A percentile compares a stretch with the other conserved stretches of the same genome.
Conservation (phyloP, 2,329 filamentous ascomycete species). For the Pseudocercospora ulei region DNA sequence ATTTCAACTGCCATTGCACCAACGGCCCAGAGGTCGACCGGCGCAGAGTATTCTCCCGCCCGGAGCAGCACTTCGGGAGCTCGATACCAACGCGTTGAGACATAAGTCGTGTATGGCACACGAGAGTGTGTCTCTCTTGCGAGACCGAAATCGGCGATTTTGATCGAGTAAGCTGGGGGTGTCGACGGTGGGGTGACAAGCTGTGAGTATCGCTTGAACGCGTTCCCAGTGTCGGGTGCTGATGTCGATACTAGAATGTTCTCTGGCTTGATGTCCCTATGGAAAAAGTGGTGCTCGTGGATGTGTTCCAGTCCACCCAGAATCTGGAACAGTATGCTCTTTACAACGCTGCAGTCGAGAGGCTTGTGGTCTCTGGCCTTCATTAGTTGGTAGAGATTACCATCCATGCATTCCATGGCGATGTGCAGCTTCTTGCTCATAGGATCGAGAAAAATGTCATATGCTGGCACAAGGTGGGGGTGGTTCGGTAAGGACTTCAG, state of each 20-base stretch:
- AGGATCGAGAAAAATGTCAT: slow-evolving; percentile 96
- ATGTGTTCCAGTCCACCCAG: slow-evolving; percentile 94
- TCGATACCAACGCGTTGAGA: slow-evolving; percentile 91
- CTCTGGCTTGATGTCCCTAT: slow-evolving; percentile 97
- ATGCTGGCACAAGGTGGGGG: slow-evolving; percentile 84
- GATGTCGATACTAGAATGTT: slow-evolving; percentile 96
- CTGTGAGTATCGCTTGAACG: slow-evolving; percentile 85
- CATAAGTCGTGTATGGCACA: slow-evolving; percentile 93
- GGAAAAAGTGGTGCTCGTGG: slow-evolving; percentile 93
- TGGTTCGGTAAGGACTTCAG: slow-evolving; percentile 79
- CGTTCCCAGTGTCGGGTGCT: slow-evolving; percentile 66
- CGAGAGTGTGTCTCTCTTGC: slow-evolving; percentile 97
- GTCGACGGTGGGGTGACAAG: slow-evolving; percentile 91
- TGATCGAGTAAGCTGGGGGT: slow-evolving; percentile 86
- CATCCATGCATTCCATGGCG: slow-evolving; percentile 99
- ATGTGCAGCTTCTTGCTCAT: slow-evolving; percentile 95
- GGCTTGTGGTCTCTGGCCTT: slow-evolving; percentile 94
- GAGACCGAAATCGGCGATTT: slow-evolving; percentile 95
- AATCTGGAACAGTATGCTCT: slow-evolving; percentile 96
- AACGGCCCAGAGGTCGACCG: slow-evolving; percentile 96
- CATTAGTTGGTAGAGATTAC: slow-evolving; percentile 97
- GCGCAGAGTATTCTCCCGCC: slow-evolving; percentile 92
- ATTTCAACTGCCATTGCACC: slow-evolving; percentile 98
- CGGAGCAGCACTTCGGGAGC: slow-evolving; percentile 88
- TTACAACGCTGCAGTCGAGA: slow-evolving; percentile 81